These are phyloP conservation scores for Entamoeba dispar DNA, from an alignment of 208 protist species.

Conservation along the genomic window DNA sequence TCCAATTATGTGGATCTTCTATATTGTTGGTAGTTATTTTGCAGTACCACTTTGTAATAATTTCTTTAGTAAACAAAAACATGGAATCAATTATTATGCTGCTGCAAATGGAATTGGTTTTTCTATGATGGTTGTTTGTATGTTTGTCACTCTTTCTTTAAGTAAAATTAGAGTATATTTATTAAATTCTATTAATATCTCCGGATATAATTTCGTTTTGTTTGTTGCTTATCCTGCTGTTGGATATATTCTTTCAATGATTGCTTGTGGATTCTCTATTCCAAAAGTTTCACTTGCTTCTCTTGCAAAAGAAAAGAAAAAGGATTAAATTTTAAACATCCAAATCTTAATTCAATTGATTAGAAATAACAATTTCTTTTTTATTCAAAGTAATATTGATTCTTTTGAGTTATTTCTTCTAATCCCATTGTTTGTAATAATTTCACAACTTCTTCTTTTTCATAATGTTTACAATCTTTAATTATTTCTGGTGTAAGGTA, in stretches of 20 bases:
- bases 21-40: not conserved
- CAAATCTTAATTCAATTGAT: no score
- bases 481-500: no score
- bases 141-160: not conserved
- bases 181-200: not conserved
- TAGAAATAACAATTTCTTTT: no score
- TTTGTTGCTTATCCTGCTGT: not conserved
- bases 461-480: no score
- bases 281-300: not conserved
- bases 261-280: not conserved
- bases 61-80: not conserved
- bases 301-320: not conserved
- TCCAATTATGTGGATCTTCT: not conserved
- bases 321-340: not conserved
- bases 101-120: not conserved
- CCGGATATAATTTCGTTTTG: not conserved
- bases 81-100: not conserved
- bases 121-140: not conserved
- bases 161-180: not conserved
- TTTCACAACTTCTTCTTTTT: no score
- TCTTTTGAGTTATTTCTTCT: no score
- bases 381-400: no score
- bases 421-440: no score
- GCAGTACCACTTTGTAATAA: not conserved
- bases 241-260: not conserved